Evolutionary conservation across 2,329 filamentous ascomycete species (phyloP).

Genomic region (Apiospora malaysiana): DNA sequence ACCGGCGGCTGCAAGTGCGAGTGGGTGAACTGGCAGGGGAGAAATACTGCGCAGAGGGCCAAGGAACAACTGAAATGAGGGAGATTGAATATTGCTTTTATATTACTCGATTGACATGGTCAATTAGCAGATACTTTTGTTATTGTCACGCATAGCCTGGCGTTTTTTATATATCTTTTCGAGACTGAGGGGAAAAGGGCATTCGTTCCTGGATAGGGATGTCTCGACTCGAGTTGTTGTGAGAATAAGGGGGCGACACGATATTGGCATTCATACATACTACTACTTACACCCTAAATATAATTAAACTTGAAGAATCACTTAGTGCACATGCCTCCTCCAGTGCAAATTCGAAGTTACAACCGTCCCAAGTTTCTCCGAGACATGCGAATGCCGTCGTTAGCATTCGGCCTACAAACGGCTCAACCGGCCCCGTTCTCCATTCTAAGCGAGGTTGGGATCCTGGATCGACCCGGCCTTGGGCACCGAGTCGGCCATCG

Average conservation of each 20-base stretch:
- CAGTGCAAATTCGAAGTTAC: neutral
- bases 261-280: conserved; percentile 9
- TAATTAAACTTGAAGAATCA: neutral
- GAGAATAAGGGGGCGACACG: neutral
- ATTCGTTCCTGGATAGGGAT: neutral
- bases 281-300: conserved; percentile 13
- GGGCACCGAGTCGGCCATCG: conserved; percentile 74
- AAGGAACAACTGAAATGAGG: neutral
- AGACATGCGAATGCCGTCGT: neutral
- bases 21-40: conserved; percentile 60
- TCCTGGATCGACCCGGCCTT: conserved; percentile 63
- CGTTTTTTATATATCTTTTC: neutral
- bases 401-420: neutral
- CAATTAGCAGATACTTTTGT: neutral
- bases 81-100: neutral
- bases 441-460: conserved; percentile 56
- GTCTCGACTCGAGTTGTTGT: neutral
- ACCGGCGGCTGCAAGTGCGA: conserved; percentile 66
- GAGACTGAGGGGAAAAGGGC: neutral
- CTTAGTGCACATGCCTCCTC: neutral
- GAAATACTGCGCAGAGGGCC: conserved; percentile 3
- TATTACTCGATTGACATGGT: neutral
- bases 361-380: neutral
- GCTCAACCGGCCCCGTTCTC: neutral
- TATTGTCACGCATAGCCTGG: neutral